phyloP scores from a whole-genome alignment of 2,329 filamentous ascomycete species.

The Rugonectria rugulosa region DNA sequence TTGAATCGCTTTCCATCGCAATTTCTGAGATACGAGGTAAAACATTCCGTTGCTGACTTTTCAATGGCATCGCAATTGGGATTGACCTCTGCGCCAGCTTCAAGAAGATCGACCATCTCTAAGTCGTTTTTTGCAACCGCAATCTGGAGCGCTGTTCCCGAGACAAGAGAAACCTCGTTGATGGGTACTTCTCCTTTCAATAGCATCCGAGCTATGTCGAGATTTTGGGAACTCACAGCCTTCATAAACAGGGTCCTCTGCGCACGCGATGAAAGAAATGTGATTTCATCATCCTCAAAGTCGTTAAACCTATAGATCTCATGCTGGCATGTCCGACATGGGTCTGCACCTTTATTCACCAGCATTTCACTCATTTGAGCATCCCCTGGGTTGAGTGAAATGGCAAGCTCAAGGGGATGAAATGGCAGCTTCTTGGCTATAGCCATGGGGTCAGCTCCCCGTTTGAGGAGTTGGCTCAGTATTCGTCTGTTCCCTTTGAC shows the following conservation, averaged over 20 bases:
- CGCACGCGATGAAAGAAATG: background rate
- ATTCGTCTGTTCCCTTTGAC: background rate
- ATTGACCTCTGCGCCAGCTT: background rate
- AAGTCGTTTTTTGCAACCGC: background rate
- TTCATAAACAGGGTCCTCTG: background rate
- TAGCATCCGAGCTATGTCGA: background rate
- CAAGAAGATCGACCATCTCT: background rate
- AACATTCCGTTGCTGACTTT: background rate
- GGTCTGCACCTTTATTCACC: background rate
- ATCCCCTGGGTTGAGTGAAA: background rate
- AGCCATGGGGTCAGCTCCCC: background rate
- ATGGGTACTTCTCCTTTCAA: background rate
- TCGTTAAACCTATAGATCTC: background rate
- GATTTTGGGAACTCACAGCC: background rate
- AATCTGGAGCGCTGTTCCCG: background rate
- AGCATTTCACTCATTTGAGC: background rate
- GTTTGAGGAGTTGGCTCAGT: background rate
- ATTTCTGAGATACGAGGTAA: background rate
- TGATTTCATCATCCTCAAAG: background rate
- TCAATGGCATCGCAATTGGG: background rate
- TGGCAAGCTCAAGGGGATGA: constrained; percentile 4
- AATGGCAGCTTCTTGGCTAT: background rate
- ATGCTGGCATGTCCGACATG: background rate
- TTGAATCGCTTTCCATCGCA: background rate
- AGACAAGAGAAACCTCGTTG: background rate